Evolutionary conservation across 345 rosid species (phyloP).

Genomic region (Syzygium oleosum): DNA sequence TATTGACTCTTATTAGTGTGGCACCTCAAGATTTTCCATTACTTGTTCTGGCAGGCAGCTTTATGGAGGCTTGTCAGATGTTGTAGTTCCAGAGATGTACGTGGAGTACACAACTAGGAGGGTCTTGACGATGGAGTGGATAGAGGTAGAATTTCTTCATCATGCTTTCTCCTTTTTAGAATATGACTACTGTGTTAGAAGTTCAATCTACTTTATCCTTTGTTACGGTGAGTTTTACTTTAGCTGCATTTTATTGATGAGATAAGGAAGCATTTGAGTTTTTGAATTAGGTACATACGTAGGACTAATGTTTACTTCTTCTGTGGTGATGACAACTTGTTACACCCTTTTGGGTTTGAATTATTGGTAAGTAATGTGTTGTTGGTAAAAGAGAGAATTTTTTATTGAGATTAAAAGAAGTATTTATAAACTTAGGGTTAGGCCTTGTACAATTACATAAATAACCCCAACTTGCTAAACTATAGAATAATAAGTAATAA

Average conservation of each 20-base stretch:
- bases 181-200: neutral
- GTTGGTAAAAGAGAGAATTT: too few relatives aligned
- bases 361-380: neutral
- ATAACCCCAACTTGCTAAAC: too few relatives aligned
- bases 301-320: neutral
- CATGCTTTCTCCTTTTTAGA: neutral
- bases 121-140: conserved; percentile 94
- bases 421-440: too few relatives aligned
- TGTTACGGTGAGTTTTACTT: neutral
- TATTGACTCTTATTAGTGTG: neutral
- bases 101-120: conserved; percentile 70
- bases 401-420: too few relatives aligned
- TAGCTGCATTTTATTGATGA: neutral
- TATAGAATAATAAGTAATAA: too few relatives aligned
- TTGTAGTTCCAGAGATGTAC: conserved; percentile 78
- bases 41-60: conserved; percentile 45
- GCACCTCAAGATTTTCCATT: neutral
- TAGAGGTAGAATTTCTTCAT: conserved; percentile 48
- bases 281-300: neutral
- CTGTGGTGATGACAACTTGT: neutral
- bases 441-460: too few relatives aligned
- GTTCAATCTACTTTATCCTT: neutral
- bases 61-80: conserved; percentile 71
- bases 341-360: neutral
- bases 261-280: neutral